Percentiles rank a stretch among this genome's conserved stretches.
Conservation (phyloP, 306 rosid genomes). For the Acmispon strigosus region DNA sequence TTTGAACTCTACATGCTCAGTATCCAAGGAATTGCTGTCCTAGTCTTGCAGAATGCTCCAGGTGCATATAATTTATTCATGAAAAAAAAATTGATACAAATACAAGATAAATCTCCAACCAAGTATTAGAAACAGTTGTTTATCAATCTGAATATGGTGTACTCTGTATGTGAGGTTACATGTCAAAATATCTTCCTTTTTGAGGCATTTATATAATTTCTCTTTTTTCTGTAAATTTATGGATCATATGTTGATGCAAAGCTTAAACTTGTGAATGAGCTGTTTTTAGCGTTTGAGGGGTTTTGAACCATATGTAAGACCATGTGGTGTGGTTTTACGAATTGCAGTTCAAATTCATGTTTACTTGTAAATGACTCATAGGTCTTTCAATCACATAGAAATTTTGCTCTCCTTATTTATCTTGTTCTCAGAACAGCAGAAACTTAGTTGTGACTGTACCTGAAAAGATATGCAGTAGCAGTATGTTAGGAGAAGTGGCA, state of each 20-base stretch:
- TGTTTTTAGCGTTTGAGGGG: slow-evolving; percentile 6
- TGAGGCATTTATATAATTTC: slow-evolving; percentile 8
- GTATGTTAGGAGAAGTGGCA: too few relatives aligned
- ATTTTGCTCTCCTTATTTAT: background rate
- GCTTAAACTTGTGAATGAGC: background rate
- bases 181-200: background rate
- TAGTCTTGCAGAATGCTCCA: slow-evolving; percentile 17
- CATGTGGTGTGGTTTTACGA: background rate
- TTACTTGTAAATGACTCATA: background rate
- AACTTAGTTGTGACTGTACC: background rate
- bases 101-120: slow-evolving; percentile 13
- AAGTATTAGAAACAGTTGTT: slow-evolving; percentile 22
- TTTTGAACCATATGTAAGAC: background rate
- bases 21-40: slow-evolving; percentile 21
- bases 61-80: slow-evolving; percentile 36
- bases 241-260: background rate
- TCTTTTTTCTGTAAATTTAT: slow-evolving; percentile 22
- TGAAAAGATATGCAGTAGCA: background rate
- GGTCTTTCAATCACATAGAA: background rate
- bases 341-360: background rate
- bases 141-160: slow-evolving; percentile 9
- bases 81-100: background rate
- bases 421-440: background rate
- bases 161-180: slow-evolving; percentile 3
- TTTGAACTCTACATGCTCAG: slow-evolving; percentile 18